phyloP scores from a whole-genome alignment of 2,329 filamentous ascomycete species.

The Clonostachys sp. region DNA sequence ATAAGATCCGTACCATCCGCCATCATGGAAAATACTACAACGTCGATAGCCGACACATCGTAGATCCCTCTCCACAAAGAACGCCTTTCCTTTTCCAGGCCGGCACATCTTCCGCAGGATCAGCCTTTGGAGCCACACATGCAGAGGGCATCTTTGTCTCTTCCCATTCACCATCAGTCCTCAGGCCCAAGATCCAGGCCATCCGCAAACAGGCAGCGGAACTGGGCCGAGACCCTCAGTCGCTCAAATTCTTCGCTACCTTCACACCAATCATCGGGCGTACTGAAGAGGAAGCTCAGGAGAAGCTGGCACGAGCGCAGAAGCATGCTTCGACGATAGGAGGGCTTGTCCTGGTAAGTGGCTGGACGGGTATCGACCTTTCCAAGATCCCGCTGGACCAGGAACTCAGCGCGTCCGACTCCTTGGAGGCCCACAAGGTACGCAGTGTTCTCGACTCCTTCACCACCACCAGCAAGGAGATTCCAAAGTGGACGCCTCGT shows the following conservation, averaged over 20 bases:
- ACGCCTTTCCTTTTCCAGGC: constrained; percentile 56
- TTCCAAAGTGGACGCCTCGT: constrained; percentile 22
- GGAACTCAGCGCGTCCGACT: constrained; percentile 49
- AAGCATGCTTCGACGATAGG: constrained; percentile 49
- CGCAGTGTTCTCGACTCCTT: constrained; percentile 43
- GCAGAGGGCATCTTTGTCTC: constrained; percentile 59
- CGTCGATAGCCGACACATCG: constrained; percentile 36
- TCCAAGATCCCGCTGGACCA: constrained; percentile 52
- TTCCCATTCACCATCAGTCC: constrained; percentile 41
- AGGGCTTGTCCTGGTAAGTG: constrained; percentile 49
- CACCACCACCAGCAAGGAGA: constrained; percentile 32
- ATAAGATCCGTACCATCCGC: constrained; percentile 55
- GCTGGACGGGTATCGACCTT: constrained; percentile 58
- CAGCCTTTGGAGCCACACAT: constrained; percentile 49
- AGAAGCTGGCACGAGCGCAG: constrained; percentile 44
- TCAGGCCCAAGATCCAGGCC: constrained; percentile 43
- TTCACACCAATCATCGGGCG: constrained; percentile 43
- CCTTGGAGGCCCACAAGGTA: constrained; percentile 45
- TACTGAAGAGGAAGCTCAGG: constrained; percentile 47
- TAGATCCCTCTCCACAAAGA: constrained; percentile 51
- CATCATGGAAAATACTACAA: constrained; percentile 53
- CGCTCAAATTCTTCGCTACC: constrained; percentile 50
- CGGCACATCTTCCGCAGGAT: constrained; percentile 53
- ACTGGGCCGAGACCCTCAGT: constrained; percentile 48
- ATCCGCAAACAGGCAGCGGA: constrained; percentile 46